Evolutionary conservation across 164 flowering plant genomes (phyloP), one percentile per base, ranked within the genome.

Genomic region (Platanus orientalis): DNA sequence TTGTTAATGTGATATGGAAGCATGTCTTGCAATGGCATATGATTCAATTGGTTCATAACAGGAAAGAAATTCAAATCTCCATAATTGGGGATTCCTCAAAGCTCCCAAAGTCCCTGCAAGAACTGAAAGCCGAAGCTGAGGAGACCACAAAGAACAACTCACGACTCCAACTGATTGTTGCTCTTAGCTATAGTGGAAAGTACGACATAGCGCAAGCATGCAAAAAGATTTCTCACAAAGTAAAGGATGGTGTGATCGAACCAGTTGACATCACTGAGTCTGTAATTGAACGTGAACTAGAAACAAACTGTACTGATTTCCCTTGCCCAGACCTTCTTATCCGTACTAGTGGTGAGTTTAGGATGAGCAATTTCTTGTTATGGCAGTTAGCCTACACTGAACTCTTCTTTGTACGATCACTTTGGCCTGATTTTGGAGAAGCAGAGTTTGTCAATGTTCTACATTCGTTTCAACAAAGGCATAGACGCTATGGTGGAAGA

Each of bases 341-440:
- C 34, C 72, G 96, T 26, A 86, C 92, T n/a, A 81, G 92, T 56
- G 87, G 90, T 3, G 92, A 89, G 61, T 81, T 76, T 14, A 74
- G 90, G 71, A 51, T 86, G 25, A 89, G 92, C 71, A 89, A 84
- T 75, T 86, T 82, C 79, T 61, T 80, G 69, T 55, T 89, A 60
- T 86, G 96, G 92, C 90, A 89, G 24, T 54, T 79, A 60, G 96
- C 96, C 27, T 89, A 84, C 60, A 73, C 86, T 0, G 96, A 89
- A 62, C 73, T 89, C 9, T 82, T 71, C 76, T 86, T 89, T 51
- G 73, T 60, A 0, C 52, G 54, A 20, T 65, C 78, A 11, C 69
- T 73, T 6, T 84, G 88, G 85, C 96, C 92, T 50, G 90, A 86
- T 75, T 85, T 83, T 69, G 80, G 82, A 6, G 78, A 81, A 61